A percentile compares a stretch with the other conserved stretches of the same genome.
Conservation (phyloP, 2,329 filamentous ascomycete genomes). For the Purpureocillium lavendulum region DNA sequence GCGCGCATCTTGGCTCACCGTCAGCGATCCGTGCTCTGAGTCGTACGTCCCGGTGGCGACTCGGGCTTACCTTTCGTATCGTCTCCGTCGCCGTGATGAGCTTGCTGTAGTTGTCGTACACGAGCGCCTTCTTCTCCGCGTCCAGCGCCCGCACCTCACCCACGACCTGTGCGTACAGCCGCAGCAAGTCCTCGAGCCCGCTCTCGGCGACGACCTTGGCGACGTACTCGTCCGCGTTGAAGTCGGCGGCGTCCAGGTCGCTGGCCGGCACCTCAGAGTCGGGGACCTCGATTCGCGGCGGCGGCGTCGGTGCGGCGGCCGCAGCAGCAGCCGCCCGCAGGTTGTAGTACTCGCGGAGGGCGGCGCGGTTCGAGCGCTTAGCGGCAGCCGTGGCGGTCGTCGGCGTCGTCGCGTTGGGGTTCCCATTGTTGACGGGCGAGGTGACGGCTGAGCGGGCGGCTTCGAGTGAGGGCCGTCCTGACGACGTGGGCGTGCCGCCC, state of each 20-base stretch:
- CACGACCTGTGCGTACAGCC: constrained; percentile 62
- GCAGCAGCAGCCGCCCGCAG: constrained; percentile 33
- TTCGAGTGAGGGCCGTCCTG: constrained; percentile 67
- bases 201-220: constrained; percentile 50
- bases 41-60: no score
- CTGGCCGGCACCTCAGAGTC: constrained; percentile 52
- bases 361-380: constrained; percentile 65
- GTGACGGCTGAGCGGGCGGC: constrained; percentile 49
- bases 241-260: constrained; percentile 67
- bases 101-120: constrained; percentile 98
- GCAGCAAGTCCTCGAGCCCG: constrained; percentile 59
- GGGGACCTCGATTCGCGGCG: constrained; percentile 32
- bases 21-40: no score
- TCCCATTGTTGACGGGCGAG: constrained; percentile 38
- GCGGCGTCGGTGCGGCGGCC: constrained; percentile 15
- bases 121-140: constrained; percentile 91
- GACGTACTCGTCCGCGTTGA: constrained; percentile 66
- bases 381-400: constrained; percentile 18
- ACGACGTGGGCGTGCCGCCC: constrained; percentile 55
- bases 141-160: constrained; percentile 83
- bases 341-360: constrained; percentile 92
- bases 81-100: constrained; percentile 94
- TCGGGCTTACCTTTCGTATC: constrained; percentile 74
- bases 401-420: constrained; percentile 22
- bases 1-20: constrained; percentile 54